Evolutionary conservation across 805 yeast species (phyloP).

Genomic region (Saccharomycopsis microspora): DNA sequence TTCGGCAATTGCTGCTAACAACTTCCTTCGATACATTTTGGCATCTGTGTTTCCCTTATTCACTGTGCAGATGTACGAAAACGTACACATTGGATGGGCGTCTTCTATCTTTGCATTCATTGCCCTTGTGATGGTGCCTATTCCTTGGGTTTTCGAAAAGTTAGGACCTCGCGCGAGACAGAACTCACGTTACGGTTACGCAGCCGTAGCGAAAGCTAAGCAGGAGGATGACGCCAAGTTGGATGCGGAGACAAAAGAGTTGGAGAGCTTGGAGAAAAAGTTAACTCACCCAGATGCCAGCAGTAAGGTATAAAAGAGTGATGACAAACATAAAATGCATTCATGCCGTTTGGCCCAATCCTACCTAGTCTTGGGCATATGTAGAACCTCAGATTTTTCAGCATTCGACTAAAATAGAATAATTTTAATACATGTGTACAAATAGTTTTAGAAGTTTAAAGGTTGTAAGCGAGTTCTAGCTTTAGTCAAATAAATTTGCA

Average conservation of each 20-base stretch:
- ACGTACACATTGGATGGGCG: conserved; percentile 72
- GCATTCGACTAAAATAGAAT: too few relatives aligned
- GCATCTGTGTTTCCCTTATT: conserved; percentile 80
- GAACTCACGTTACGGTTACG: conserved; percentile 43
- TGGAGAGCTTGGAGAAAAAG: neutral
- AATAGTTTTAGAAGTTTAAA: too few relatives aligned
- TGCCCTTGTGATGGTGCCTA: conserved; percentile 59
- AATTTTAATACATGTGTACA: too few relatives aligned
- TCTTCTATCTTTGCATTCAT: conserved; percentile 52
- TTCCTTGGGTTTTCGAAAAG: conserved; percentile 56
- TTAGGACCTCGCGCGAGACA: conserved; percentile 49
- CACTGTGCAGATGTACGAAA: conserved; percentile 72
- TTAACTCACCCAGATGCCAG: neutral
- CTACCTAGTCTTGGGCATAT: too few relatives aligned
- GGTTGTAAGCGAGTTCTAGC: too few relatives aligned
- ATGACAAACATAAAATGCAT: too few relatives aligned
- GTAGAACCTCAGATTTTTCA: too few relatives aligned
- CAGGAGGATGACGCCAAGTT: conserved; percentile 2
- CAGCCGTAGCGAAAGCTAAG: conserved; percentile 6
- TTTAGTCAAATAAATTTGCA: too few relatives aligned
- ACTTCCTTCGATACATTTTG: conserved; percentile 59
- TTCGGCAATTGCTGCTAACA: conserved; percentile 85
- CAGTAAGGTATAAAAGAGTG: too few relatives aligned
- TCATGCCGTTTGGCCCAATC: too few relatives aligned
- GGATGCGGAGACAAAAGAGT: conserved; percentile 7